Base-by-base conservation (phyloP, 805 yeast species). In the Saccharomyces eubayanus region DNA sequence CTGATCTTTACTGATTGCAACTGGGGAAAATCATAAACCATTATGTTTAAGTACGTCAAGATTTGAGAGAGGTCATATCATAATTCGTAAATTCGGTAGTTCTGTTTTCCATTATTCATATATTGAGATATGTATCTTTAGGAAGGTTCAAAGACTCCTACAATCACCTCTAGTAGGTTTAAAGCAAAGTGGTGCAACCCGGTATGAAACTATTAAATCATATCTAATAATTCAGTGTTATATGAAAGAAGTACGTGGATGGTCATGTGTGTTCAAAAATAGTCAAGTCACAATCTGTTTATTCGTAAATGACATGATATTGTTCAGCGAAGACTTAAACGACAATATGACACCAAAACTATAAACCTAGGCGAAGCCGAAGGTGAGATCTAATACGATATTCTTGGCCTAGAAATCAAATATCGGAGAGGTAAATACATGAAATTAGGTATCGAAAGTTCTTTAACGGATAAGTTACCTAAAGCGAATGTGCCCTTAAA, bases 281-380 rank as follows among this genome's bases (percentile, higher is more conserved):
- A 24, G 48, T 5, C 27, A 48, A 6, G 24, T 53, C 12, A 51
- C 51, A 11, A 47, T 56, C 6, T 50, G 57, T 29, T 29, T 57
- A 20, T 59, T 59, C 16, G 59, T 55, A 9, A 60, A 59, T 24
- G 60, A 55, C 48, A 59, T 59, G 59, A 30, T 59, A 14, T 47
- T 57, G 11, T 31, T 56, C 28, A 36, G 55, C 16, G 24, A 46
- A 14, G 50, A 49, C 40, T 16, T 52, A 11, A 40, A 29, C 1
- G 12, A 14, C 31, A 46, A 30, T 58, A 31, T 27, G 62, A 57
- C n/a, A 58, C 62, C 14, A 57, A 57, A 27, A 31, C 54, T 5
- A 56, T 55, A 2, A 55, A 54, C 10, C 46, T 49, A 10, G 57
- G 62, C 49, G 16, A 21, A 21, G 11, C 46, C 4, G 52, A 51